Conservation (phyloP, 306 rosid species). For the Dryas drummondii region DNA sequence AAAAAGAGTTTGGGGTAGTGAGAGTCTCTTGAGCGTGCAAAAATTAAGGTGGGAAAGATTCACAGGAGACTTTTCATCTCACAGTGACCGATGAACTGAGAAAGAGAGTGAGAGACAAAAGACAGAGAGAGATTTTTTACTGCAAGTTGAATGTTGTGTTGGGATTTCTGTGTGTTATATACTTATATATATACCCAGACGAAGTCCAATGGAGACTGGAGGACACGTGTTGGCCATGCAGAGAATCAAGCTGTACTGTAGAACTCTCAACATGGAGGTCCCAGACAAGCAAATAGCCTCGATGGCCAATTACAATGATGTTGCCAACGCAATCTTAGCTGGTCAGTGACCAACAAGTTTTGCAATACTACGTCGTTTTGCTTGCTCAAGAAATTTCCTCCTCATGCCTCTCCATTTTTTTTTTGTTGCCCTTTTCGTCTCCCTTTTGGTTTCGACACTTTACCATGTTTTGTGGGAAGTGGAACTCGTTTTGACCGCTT, state of each 20-base stretch:
- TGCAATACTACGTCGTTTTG: slow-evolving; percentile 28
- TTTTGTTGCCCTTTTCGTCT: background rate
- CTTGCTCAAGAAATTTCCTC: background rate
- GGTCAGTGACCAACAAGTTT: slow-evolving; percentile 25
- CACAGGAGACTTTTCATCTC: slow-evolving; percentile 31
- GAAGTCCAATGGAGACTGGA: too few species aligned
- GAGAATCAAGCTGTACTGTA: slow-evolving; percentile 13
- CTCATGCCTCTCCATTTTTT: too few species aligned
- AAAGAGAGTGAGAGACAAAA: background rate
- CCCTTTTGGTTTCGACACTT: background rate
- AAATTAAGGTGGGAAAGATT: slow-evolving; percentile 38
- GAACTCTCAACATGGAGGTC: background rate
- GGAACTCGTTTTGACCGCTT: slow-evolving; percentile 4
- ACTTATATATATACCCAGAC: background rate
- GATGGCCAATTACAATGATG: slow-evolving; percentile 43
- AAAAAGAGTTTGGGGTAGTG: slow-evolving; percentile 17
- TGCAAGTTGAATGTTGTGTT: slow-evolving; percentile 5
- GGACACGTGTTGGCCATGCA: slow-evolving; percentile 60
- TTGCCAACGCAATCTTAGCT: slow-evolving; percentile 62
- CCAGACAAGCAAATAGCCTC: slow-evolving; percentile 1
- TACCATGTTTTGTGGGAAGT: slow-evolving; percentile 7
- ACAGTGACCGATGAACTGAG: background rate
- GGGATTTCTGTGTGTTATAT: background rate
- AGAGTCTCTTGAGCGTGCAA: slow-evolving; percentile 15
- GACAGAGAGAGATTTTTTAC: slow-evolving; percentile 9